Evolutionary conservation across 192 early-diverging fungal species (phyloP).

Genomic region (Geranomyces variabilis): DNA sequence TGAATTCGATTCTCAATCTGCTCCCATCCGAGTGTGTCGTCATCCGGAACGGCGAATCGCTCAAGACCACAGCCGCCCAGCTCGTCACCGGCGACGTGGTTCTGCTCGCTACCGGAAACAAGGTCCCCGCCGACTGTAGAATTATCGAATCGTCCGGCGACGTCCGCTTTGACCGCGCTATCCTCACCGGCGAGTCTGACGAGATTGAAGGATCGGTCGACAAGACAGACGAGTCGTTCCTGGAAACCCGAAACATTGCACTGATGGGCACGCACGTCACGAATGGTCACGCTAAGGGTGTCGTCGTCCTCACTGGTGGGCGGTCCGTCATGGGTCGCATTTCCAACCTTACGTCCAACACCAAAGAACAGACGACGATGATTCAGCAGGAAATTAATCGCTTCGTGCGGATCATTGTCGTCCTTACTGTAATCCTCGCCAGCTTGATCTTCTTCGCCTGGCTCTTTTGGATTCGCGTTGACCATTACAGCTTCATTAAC

Average conservation of each 20-base stretch:
- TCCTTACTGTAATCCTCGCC: constrained; percentile 31
- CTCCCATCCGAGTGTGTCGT: constrained; percentile 66
- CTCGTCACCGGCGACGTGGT: constrained; percentile 81
- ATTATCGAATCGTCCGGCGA: constrained; percentile 69
- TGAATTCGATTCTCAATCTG: constrained; percentile 76
- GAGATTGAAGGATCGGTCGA: constrained; percentile 64
- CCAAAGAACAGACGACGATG: constrained; percentile 41
- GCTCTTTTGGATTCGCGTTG: constrained; percentile 22
- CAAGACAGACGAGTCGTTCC: constrained; percentile 70
- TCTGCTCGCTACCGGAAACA: constrained; percentile 63
- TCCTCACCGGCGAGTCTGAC: constrained; percentile 78
- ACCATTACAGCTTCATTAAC: constrained; percentile 19
- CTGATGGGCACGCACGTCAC: constrained; percentile 74
- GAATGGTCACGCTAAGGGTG: constrained; percentile 70
- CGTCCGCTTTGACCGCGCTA: constrained; percentile 75
- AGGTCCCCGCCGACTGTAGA: constrained; percentile 78
- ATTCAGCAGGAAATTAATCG: constrained; percentile 66
- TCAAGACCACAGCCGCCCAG: constrained; percentile 53
- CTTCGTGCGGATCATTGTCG: constrained; percentile 73
- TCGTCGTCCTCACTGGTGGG: constrained; percentile 68
- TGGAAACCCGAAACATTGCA: constrained; percentile 83
- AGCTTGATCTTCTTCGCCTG: constrained; percentile 29
- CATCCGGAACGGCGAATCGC: constrained; percentile 64
- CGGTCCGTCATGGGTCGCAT: constrained; percentile 25
- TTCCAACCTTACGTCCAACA: neutral